Conservation (phyloP, 352 stramenopile genomes). For the Globisporangium abappressorium region DNA sequence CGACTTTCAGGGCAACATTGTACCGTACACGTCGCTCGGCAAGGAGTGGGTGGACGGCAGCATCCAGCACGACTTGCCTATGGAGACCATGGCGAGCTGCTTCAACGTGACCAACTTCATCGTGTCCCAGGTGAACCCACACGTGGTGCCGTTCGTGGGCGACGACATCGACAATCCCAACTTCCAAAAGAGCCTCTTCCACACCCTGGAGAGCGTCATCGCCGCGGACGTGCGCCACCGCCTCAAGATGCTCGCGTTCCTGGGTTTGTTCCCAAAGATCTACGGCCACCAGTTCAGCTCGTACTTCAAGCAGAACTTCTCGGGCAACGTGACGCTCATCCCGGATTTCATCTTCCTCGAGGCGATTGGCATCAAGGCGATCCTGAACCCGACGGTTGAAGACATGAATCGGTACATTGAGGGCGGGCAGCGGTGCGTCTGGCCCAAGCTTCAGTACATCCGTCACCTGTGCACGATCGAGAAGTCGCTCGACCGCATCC, state of each 20-base stretch:
- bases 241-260: conserved; percentile 73
- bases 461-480: conserved; percentile 93
- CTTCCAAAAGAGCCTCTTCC: conserved; percentile 62
- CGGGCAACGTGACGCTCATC: conserved; percentile 95
- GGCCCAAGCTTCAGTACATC: conserved; percentile 93
- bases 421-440: conserved; percentile 88
- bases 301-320: conserved; percentile 93
- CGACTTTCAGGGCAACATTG: conserved; percentile 80
- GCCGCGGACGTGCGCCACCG: conserved; percentile 52
- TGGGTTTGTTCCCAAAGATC: conserved; percentile 86
- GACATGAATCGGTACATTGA: conserved; percentile 76
- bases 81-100: conserved; percentile 91
- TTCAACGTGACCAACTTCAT: conserved; percentile 95
- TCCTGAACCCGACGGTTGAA: conserved; percentile 75
- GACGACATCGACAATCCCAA: conserved; percentile 81
- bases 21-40: conserved; percentile 89
- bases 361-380: conserved; percentile 76
- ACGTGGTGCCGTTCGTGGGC: conserved; percentile 91
- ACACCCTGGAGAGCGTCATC: conserved; percentile 86
- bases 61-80: conserved; percentile 90
- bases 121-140: conserved; percentile 87
- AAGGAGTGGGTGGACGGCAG: conserved; percentile 93
- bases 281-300: conserved; percentile 77
- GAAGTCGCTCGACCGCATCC: conserved; percentile 42
- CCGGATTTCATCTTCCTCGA: conserved; percentile 86